Base-by-base conservation (phyloP, 2,329 filamentous ascomycete genomes). In the Pseudonectria foliicola region DNA sequence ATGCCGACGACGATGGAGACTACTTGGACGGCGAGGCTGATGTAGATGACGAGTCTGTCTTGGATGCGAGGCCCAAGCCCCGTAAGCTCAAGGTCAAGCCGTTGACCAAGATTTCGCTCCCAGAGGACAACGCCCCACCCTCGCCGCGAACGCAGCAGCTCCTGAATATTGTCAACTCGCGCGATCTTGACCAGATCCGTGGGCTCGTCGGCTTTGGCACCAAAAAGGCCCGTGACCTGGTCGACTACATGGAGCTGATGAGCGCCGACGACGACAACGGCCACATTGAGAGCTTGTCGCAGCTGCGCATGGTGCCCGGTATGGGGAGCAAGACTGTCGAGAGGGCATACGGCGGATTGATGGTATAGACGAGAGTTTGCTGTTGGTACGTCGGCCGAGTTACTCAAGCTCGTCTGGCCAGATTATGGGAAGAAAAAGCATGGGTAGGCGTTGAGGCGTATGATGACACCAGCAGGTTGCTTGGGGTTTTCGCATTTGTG, bases 131-230 rank as follows among this genome's bases (percentile, higher is more conserved):
- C 10, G 61, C 60, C 7, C 61, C 44, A 30, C 52, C 40, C 27
- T 60, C 75, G 1, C 79, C 79, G 2, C 69, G 76, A 4, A 80
- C 80, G 6, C 68, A 68, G 42, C 71, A 74, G 39, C 62, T 88
- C 3, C 68, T 88, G 3, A 67, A 74, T 30, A 81, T 87, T 49
- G 75, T 88, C 60, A 88, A 88, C 63, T 85, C 80, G 13, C 72
- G 80, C 31, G 79, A 88, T 41, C 60, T 82, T 13, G 63, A 63
- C 11, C 67, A 74, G 52, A 87, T 88, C 57, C 74, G 73, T 49
- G 63, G 74, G 3, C 67, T 88, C 2, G 77, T 77, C 26, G 83
- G 83, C 2, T 79, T 88, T 10, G 84, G 83, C 1, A 68, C 76
- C 2, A 87, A 86, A 63, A 83, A 80, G 56, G 83, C 83, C 0